These are phyloP conservation scores for Geranium brycei DNA, from an alignment of 345 rosid species.

Conservation along the genomic window DNA sequence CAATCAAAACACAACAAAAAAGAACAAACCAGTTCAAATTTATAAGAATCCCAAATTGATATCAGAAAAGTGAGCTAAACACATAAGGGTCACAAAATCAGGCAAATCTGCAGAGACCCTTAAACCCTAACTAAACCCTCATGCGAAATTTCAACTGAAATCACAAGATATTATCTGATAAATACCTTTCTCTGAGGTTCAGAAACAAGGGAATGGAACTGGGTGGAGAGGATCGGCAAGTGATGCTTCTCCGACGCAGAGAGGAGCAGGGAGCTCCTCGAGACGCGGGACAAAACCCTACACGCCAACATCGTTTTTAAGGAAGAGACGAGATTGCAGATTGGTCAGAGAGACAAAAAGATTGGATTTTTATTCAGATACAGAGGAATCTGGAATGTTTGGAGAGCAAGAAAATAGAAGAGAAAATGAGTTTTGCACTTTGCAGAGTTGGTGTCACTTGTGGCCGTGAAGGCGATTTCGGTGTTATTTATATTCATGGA, in stretches of 20 bases:
- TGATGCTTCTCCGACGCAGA: conserved; percentile 26
- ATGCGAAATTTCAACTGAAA: not conserved
- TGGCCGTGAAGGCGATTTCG: too few species aligned
- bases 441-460: too few species aligned
- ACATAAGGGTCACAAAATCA: not conserved
- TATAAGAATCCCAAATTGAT: not conserved
- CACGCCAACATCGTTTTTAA: conserved; percentile 30
- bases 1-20: too few species aligned
- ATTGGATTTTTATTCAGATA: too few species aligned
- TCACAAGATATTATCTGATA: not conserved
- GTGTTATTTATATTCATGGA: too few species aligned
- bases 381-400: too few species aligned
- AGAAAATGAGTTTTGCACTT: too few species aligned
- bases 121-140: conserved; percentile 43
- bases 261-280: conserved; percentile 34
- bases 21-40: too few species aligned
- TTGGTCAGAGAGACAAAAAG: too few species aligned
- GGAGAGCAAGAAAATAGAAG: too few species aligned
- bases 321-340: too few species aligned
- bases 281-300: conserved; percentile 43
- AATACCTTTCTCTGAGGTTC: conserved; percentile 32
- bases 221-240: conserved; percentile 21
- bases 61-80: not conserved
- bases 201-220: conserved; percentile 25
- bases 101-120: not conserved